Conservation (phyloP, 2,329 filamentous ascomycete species). For the Westerdykella sp. region DNA sequence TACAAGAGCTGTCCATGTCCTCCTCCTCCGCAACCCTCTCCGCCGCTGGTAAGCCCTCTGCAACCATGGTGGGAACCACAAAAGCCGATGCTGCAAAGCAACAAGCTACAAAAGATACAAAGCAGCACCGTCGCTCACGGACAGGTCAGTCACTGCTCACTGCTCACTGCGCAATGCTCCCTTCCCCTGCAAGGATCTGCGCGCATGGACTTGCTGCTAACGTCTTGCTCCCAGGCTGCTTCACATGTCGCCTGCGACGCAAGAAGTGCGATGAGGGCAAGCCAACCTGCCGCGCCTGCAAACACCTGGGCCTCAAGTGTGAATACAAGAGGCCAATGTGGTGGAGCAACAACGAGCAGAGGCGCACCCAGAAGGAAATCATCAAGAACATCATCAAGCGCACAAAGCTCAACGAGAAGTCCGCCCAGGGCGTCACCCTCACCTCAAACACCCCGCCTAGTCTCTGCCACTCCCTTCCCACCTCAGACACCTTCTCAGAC, state of each 20-base stretch:
- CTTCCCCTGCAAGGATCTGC: constrained; percentile 29
- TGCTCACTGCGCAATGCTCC: constrained; percentile 18
- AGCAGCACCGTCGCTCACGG: constrained; percentile 90
- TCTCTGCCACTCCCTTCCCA: constrained; percentile 74
- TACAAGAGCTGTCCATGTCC: constrained; percentile 45
- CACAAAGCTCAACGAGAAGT: constrained; percentile 90
- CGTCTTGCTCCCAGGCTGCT: constrained; percentile 50
- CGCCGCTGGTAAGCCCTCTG: constrained; percentile 37
- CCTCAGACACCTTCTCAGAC: constrained; percentile 73
- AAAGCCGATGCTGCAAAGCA: constrained; percentile 46
- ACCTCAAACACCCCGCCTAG: constrained; percentile 62
- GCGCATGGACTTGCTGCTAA: constrained; percentile 33
- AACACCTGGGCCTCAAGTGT: constrained; percentile 73
- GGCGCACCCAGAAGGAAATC: constrained; percentile 80
- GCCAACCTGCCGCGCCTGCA: constrained; percentile 58
- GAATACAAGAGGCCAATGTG: constrained; percentile 96
- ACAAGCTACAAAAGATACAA: constrained; percentile 52
- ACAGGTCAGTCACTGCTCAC: constrained; percentile 63
- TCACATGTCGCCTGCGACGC: constrained; percentile 60
- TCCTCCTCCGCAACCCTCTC: constrained; percentile 42
- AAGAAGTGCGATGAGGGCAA: constrained; percentile 67
- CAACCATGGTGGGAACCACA: constrained; percentile 47
- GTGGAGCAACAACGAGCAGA: constrained; percentile 91
- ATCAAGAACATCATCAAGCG: constrained; percentile 98
- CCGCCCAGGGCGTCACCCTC: constrained; percentile 47